A percentile compares a stretch with the other conserved stretches of the same genome.
Conservation (phyloP, 1,284 basidiomycete species). For the Melampsora americana region DNA sequence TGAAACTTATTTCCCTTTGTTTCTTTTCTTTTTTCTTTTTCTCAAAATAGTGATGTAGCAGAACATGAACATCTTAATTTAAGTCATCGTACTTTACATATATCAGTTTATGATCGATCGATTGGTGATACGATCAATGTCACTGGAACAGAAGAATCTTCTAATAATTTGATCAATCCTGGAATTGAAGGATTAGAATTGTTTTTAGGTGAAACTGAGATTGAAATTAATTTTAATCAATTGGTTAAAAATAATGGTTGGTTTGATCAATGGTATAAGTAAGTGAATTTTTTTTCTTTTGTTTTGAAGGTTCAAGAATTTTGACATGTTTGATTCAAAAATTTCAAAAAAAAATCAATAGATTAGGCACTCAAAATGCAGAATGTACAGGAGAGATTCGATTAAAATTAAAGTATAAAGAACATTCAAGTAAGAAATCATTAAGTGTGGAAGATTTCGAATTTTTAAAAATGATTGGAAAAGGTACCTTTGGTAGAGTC, state of each 20-base stretch:
- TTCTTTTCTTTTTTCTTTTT: not conserved
- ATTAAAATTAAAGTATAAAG: slow-evolving; percentile 33
- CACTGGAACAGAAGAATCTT: not conserved
- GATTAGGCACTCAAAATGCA: not conserved
- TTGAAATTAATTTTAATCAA: slow-evolving; percentile 82
- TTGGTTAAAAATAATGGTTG: slow-evolving; percentile 63
- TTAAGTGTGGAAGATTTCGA: slow-evolving; percentile 72
- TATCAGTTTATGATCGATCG: slow-evolving; percentile 44
- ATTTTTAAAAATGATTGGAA: slow-evolving; percentile 96
- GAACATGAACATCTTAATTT: slow-evolving; percentile 17
- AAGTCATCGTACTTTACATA: slow-evolving; percentile 27
- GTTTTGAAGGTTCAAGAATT: not conserved
- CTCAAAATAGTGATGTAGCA: slow-evolving; percentile 22
- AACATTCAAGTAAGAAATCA: slow-evolving; percentile 50
- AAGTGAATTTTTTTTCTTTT: not conserved
- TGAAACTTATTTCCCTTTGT: no score
- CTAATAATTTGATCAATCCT: not conserved
- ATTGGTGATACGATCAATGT: slow-evolving; percentile 27
- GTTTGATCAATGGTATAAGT: slow-evolving; percentile 94
- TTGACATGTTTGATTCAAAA: no score
- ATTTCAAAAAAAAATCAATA: no score
- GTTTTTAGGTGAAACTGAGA: slow-evolving; percentile 86
- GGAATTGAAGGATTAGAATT: slow-evolving; percentile 65
- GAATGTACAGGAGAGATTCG: slow-evolving; percentile 25
- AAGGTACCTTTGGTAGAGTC: slow-evolving; percentile 93